Evolutionary conservation across 257 asterid genomes (phyloP).

Genomic region (Rhazya stricta): DNA sequence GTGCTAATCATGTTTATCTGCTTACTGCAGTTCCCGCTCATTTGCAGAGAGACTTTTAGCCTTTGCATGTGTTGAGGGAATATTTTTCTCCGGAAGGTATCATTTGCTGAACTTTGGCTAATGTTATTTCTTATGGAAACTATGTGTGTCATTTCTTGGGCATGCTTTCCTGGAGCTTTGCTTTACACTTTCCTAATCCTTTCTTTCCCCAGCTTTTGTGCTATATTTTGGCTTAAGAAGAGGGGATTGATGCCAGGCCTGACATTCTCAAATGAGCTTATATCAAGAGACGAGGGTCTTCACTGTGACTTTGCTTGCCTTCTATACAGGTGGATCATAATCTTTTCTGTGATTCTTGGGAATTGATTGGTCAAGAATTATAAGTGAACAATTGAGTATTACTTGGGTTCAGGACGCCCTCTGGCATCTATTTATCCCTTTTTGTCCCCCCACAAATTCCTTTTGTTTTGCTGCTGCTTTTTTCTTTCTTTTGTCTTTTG

Average conservation of each 20-base stretch:
- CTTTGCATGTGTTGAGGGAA: slow-evolving; percentile 83
- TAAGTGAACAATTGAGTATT: neutral
- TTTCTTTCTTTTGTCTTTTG: too few species aligned
- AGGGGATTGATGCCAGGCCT: slow-evolving; percentile 84
- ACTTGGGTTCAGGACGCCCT: neutral
- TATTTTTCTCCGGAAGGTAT: slow-evolving; percentile 84
- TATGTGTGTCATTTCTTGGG: neutral
- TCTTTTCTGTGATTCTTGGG: neutral
- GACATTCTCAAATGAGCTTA: slow-evolving; percentile 80
- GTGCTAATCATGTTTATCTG: slow-evolving; percentile 9
- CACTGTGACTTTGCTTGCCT: slow-evolving; percentile 91
- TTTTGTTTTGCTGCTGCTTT: neutral
- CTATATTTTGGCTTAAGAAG: slow-evolving; percentile 79
- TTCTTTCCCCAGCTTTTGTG: slow-evolving; percentile 55
- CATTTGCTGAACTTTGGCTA: neutral
- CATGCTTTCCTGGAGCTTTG: neutral
- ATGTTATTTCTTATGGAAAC: neutral
- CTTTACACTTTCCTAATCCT: neutral
- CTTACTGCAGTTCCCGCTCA: slow-evolving; percentile 49
- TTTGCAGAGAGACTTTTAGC: slow-evolving; percentile 83
- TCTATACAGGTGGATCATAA: slow-evolving; percentile 42
- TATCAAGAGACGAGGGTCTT: slow-evolving; percentile 83
- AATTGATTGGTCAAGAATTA: neutral
- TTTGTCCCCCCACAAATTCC: neutral
- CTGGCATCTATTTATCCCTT: neutral